Conservation (phyloP, 1,284 basidiomycete genomes). For the Leccinum cinnamomeum region DNA sequence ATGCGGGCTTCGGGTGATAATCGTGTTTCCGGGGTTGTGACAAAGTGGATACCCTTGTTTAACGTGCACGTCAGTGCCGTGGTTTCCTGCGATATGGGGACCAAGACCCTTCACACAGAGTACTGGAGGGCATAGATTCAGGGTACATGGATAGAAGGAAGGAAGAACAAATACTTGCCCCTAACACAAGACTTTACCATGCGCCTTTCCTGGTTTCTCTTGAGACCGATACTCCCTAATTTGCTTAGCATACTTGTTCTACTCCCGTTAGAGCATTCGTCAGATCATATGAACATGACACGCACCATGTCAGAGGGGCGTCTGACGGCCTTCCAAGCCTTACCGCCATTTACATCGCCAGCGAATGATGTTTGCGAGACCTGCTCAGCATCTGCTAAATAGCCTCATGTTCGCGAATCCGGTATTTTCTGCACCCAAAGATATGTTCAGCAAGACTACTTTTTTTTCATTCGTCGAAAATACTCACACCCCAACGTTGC, state of each 20-base stretch:
- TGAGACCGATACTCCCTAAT: conserved; percentile 78
- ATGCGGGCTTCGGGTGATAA: conserved; percentile 69
- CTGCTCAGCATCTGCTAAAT: conserved; percentile 71
- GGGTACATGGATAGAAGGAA: not conserved
- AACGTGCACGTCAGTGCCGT: conserved; percentile 87
- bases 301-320: conserved; percentile 91
- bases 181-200: conserved; percentile 93
- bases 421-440: conserved; percentile 46
- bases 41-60: conserved; percentile 96
- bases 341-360: conserved; percentile 79
- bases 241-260: conserved; percentile 93
- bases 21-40: conserved; percentile 82
- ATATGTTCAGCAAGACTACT: conserved; percentile 3
- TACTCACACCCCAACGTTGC: conserved; percentile 48
- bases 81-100: conserved; percentile 73
- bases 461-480: not conserved
- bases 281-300: conserved; percentile 7
- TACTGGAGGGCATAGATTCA: conserved; percentile 49
- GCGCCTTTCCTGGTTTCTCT: conserved; percentile 75
- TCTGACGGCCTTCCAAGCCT: conserved; percentile 86
- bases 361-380: conserved; percentile 67
- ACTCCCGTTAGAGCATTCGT: conserved; percentile 4
- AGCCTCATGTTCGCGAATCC: conserved; percentile 70
- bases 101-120: conserved; percentile 68
- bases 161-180: conserved; percentile 45